These are phyloP conservation scores for Phaseolus coccineus DNA, from an alignment of 331 rosid species.

Conservation along the genomic window DNA sequence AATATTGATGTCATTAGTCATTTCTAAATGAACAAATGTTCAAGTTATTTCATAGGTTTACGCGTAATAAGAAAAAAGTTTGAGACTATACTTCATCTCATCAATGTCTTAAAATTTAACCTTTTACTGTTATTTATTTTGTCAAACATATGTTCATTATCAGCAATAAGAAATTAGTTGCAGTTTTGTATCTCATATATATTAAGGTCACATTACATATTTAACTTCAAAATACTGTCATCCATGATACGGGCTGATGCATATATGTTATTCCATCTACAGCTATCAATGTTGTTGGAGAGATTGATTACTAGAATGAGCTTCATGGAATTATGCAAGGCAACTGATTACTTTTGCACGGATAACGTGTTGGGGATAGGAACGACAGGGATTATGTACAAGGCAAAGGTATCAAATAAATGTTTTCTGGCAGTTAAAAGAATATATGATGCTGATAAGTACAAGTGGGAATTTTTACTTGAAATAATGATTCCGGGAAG, in stretches of 20 bases:
- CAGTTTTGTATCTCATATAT: slow-evolving; percentile 1
- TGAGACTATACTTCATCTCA: too few relatives aligned
- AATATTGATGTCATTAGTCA: not conserved
- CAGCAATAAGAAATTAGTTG: not conserved
- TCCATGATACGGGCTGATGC: not conserved
- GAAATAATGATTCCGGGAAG: slow-evolving; percentile 47
- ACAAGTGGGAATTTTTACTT: slow-evolving; percentile 43
- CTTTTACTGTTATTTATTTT: too few relatives aligned
- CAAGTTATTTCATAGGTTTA: too few relatives aligned
- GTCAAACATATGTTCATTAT: too few relatives aligned
- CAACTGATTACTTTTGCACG: slow-evolving; percentile 44
- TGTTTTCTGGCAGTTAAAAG: slow-evolving; percentile 50
- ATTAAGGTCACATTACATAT: not conserved
- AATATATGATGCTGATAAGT: slow-evolving; percentile 27
- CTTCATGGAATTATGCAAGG: slow-evolving; percentile 40
- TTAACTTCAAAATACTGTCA: not conserved
- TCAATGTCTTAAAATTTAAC: too few relatives aligned
- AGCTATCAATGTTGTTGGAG: slow-evolving; percentile 48
- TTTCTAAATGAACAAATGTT: too few relatives aligned
- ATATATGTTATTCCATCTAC: slow-evolving; percentile 4
- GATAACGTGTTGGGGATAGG: slow-evolving; percentile 51
- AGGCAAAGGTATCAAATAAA: slow-evolving; percentile 47
- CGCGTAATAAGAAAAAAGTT: too few relatives aligned
- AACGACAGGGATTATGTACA: slow-evolving; percentile 54
- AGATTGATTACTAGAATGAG: slow-evolving; percentile 33